Percentiles rank a stretch among this genome's conserved stretches.
Conservation (phyloP, 495 filamentous ascomycete genomes). For the Hypoxylon rickii region DNA sequence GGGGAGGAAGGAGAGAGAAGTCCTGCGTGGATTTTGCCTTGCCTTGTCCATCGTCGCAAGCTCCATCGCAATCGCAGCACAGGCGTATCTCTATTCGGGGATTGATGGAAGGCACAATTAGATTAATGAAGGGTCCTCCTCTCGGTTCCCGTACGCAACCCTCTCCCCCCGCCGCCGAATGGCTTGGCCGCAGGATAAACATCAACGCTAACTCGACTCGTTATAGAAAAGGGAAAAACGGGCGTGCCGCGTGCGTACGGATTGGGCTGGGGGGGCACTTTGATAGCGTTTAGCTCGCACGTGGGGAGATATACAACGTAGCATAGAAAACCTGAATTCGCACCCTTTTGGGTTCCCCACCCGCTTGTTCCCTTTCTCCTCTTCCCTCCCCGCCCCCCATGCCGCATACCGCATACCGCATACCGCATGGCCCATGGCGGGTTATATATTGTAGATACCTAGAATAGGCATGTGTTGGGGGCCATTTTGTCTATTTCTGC, state of each 20-base stretch:
- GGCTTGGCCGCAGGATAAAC: neutral
- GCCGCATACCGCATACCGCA: too few species aligned
- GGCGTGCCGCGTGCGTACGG: constrained; percentile 21
- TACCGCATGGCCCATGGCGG: too few species aligned
- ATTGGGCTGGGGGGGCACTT: too few species aligned
- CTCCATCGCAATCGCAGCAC: too few species aligned
- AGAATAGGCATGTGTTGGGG: constrained; percentile 34
- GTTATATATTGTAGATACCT: constrained; percentile 17
- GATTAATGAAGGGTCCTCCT: constrained; percentile 1
- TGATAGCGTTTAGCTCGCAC: constrained; percentile 27
- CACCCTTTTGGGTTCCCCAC: too few species aligned
- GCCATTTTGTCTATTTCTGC: constrained; percentile 29
- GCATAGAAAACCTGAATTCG: too few species aligned
- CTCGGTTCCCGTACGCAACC: neutral
- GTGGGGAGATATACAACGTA: constrained; percentile 35
- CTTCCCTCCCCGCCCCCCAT: too few species aligned
- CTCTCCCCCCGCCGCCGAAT: neutral
- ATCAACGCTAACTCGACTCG: neutral
- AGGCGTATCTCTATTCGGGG: constrained; percentile 2
- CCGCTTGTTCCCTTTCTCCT: too few species aligned
- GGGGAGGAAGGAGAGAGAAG: too few species aligned
- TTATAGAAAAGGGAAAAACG: constrained; percentile 1
- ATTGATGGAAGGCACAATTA: constrained; percentile 1
- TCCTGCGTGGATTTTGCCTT: too few species aligned
- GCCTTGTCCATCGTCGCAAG: too few species aligned